These are phyloP conservation scores for Clarkia xantiana DNA, from an alignment of 345 rosid genomes.

Conservation along the genomic window DNA sequence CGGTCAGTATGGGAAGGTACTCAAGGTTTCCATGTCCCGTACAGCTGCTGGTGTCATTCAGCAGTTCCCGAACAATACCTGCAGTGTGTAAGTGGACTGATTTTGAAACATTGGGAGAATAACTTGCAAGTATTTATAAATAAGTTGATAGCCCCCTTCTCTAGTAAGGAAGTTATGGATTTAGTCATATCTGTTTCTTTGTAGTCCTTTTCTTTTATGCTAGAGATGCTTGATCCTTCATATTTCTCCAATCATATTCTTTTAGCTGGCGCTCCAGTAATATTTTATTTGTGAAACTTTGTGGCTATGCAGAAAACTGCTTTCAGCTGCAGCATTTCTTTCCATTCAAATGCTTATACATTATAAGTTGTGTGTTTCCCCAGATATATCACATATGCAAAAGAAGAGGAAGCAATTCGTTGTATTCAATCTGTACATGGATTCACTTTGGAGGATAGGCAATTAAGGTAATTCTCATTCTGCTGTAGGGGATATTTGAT, in stretches of 20 bases:
- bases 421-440: slow-evolving; percentile 91
- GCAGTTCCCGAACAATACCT: slow-evolving; percentile 77
- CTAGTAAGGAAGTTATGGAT: no score
- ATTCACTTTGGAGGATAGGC: slow-evolving; percentile 72
- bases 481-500: not conserved
- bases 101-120: not conserved
- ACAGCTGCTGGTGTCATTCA: slow-evolving; percentile 76
- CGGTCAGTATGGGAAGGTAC: slow-evolving; percentile 84
- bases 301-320: no score
- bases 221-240: no score
- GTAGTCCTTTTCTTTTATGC: no score
- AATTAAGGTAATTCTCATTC: slow-evolving; percentile 20
- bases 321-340: no score
- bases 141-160: no score
- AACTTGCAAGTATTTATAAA: no score
- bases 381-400: slow-evolving; percentile 74
- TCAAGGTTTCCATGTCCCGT: slow-evolving; percentile 88
- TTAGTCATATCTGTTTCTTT: no score
- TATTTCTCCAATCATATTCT: no score
- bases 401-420: slow-evolving; percentile 83
- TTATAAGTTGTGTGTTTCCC: not conserved
- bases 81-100: slow-evolving; percentile 64
- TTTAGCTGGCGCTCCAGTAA: no score
- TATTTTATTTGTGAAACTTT: no score
- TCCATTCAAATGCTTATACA: not conserved